Conservation (phyloP, 129 eudicot species). For the Centaurea solstitialis region DNA sequence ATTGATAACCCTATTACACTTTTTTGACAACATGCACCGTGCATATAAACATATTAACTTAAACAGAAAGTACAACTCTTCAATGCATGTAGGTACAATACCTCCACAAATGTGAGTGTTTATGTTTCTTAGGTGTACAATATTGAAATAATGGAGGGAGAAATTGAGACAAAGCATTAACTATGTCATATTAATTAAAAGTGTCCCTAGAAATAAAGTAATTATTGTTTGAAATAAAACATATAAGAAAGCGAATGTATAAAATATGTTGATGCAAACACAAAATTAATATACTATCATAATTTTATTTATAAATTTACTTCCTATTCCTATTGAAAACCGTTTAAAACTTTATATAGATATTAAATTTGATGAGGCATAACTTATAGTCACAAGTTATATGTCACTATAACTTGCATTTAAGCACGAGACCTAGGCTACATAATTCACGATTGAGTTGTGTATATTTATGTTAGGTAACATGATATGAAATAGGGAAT, state of each 20-base stretch:
- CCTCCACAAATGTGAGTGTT: not conserved
- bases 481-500: too few relatives aligned
- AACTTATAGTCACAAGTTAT: not conserved
- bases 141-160: not conserved
- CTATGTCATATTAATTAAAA: not conserved
- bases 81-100: constrained; percentile 13
- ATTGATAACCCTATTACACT: not conserved
- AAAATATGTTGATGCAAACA: too few relatives aligned
- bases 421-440: too few relatives aligned
- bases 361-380: not conserved
- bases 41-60: not conserved
- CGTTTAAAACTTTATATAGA: not conserved
- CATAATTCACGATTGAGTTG: too few relatives aligned
- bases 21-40: not conserved
- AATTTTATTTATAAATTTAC: not conserved
- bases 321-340: not conserved
- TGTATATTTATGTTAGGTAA: not conserved
- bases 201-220: not conserved
- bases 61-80: constrained; percentile 5
- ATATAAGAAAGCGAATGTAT: not conserved
- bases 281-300: too few relatives aligned
- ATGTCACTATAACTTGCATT: not conserved
- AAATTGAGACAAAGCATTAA: not conserved
- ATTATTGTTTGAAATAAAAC: too few relatives aligned
- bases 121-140: not conserved